A percentile compares a stretch with the other conserved stretches of the same genome.
phyloP scores from a whole-genome alignment of 1,284 basidiomycete genomes.

The Trichosporon faecale region DNA sequence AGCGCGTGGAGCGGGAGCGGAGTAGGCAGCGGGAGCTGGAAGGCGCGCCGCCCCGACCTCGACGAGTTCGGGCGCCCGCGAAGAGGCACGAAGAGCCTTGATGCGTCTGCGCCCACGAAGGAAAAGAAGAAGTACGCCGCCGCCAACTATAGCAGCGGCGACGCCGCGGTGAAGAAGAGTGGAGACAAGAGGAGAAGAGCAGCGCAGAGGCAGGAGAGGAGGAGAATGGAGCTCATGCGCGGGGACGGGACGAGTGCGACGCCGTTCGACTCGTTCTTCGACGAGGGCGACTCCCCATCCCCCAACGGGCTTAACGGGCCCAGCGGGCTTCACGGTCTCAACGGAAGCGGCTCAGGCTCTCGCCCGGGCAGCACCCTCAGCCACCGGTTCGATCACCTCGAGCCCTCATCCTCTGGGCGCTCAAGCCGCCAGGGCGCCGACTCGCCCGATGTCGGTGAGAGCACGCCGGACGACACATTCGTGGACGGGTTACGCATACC shows the following conservation, averaged over 20 bases:
- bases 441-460: no score
- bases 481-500: conserved; percentile 37
- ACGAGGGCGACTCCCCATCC: neutral
- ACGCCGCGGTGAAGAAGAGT: conserved; percentile 12
- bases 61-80: conserved; percentile 33
- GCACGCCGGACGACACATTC: conserved; percentile 28
- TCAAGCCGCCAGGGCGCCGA: neutral
- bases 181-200: neutral
- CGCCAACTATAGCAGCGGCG: neutral
- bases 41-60: conserved; percentile 33
- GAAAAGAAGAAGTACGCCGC: conserved; percentile 12
- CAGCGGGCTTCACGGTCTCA: neutral
- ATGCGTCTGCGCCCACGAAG: neutral
- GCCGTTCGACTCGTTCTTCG: neutral
- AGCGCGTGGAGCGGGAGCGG: neutral
- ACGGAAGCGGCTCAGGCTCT: neutral
- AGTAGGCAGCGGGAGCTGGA: conserved; percentile 14
- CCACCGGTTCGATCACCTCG: neutral
- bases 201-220: neutral
- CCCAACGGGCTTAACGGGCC: neutral
- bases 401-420: neutral
- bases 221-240: neutral
- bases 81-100: conserved; percentile 26
- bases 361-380: neutral
- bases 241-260: neutral